Base-by-base conservation (phyloP, 345 rosid species). In the Combretum micranthum region DNA sequence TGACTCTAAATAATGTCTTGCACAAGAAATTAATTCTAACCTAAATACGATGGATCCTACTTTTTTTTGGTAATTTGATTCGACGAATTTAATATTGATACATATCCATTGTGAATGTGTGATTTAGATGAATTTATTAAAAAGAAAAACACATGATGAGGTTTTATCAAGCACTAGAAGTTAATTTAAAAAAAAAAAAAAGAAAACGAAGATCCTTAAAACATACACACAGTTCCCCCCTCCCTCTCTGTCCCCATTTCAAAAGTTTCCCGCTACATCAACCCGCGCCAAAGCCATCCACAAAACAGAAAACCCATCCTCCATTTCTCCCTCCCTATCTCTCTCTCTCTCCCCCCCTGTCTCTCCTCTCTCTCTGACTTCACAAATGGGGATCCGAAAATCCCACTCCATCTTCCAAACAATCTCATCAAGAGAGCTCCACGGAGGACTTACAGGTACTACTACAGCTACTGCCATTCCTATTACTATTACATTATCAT, bases 391-490 rank as follows among this genome's bases (percentile, higher is more conserved):
- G 56, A 18, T 39, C 47, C 73, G 69, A 51, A 62, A 61, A 52
- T 63, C 84, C 14, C 62, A 53, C 54, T 79, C 93, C 42, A 67
- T 86, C 74, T 86, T 92, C 73, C 69, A 62, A n/a, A 53, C 73
- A 73, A 47, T 86, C 62, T 68, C 82, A 42, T 81, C 80, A 46
- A 77, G 98, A 69, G 96, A 92, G 73, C 93, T 92, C 75, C 81
- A 63, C 42, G 90, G 39, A 32, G 39, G 87, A 15, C 76, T 72
- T 58, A 72, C 66, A 82, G 95, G 95, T 75, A 25, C 18, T 9
- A 16, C 52, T 51, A 60, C 1, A 1, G 19, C 53, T 20, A n/a
- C 20, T 39, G n/a, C n/a, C n/a, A n/a, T n/a, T n/a, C n/a, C n/a
- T n/a, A 47, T 49, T 7, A 21, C 48, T 19, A 2, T 15, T 4